Evolutionary conservation across 345 rosid genomes (phyloP), one percentile per base, ranked within the genome.

Genomic region (Stellera chamaejasme): DNA sequence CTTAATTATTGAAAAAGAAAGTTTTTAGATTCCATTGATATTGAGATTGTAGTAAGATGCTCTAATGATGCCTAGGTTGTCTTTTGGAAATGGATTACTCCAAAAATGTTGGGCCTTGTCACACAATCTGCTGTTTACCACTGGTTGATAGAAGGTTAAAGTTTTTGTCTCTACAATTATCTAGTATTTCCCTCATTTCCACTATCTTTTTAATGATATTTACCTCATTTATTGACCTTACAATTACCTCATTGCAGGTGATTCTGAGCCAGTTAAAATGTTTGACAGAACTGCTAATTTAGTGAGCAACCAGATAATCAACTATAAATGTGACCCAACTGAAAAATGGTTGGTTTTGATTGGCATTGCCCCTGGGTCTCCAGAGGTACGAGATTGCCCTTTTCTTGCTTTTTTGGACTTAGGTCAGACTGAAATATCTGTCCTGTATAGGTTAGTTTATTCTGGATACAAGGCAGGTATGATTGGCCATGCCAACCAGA

Each of bases 31-130:
- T 13, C 19, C 54, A 45, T 48, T 48, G 45, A 32, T 59, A 9
- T 27, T 36, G 42, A 50, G 46, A 52, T 54, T 54, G 25, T 32
- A 28, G 26, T 27, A 10, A 23, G 49, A 50, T 50, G 41, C 61
- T 46, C 64, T 42, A 23, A 69, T 58, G 39, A 42, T 65, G 48
- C 52, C 14, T 64, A 94, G 99, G 89, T 94, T 71, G 95, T 70
- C 57, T 94, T 94, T 74, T 94, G 99, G 99, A 94, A 94, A 67
- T 94, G 99, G 99, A 87, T 94, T 59, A 72, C 78, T 63, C 87
- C 87, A 44, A 90, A 87, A 72, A 77, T 90, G 97, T 62, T 94
- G 84, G 99, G 97, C 58, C 51, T 94, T 49, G 99, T 90, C 60
- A 94, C 99, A 5, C 95, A 87, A 72, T 66, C 77, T 50, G 67